Percentiles rank a stretch among this genome's conserved stretches.
Evolutionary conservation across 176 grass and related monocot species (phyloP).

Genomic region (Puya raimondii): DNA sequence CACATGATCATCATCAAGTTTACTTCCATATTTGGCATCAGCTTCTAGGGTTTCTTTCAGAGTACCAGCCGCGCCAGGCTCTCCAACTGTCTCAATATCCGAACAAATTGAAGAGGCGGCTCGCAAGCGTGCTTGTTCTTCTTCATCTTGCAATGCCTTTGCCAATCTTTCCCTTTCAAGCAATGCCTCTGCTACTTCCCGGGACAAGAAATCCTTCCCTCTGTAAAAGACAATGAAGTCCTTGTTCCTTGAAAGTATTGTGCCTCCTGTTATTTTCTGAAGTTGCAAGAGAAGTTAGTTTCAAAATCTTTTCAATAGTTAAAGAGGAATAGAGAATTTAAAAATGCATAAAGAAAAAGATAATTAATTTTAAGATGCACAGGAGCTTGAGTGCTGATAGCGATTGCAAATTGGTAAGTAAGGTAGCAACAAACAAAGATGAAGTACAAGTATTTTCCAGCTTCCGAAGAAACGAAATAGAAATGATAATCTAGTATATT

Average conservation of each 20-base stretch:
- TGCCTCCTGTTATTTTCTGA: constrained; percentile 86
- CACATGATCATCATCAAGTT: constrained; percentile 36
- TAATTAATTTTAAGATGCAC: not conserved
- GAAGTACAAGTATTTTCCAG: too few relatives aligned
- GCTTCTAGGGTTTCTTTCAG: constrained; percentile 68
- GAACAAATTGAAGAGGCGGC: constrained; percentile 30
- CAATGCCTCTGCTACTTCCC: constrained; percentile 50
- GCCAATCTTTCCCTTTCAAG: constrained; percentile 79
- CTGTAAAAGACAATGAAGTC: constrained; percentile 94
- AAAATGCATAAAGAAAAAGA: not conserved
- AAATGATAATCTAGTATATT: too few relatives aligned
- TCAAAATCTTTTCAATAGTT: constrained; percentile 6
- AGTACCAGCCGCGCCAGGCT: constrained; percentile 48
- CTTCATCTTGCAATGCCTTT: constrained; percentile 68
- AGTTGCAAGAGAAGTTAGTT: constrained; percentile 20
- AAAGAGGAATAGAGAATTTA: not conserved
- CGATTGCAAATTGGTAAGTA: too few relatives aligned
- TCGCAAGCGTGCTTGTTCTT: constrained; percentile 57
- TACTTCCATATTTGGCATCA: constrained; percentile 56
- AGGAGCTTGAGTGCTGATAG: too few relatives aligned
- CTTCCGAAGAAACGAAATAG: too few relatives aligned
- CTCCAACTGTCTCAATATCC: constrained; percentile 25
- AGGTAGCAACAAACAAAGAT: not conserved
- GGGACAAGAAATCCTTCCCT: constrained; percentile 89
- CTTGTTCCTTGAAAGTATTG: constrained; percentile 83